phyloP scores from a whole-genome alignment of 441 rosid genomes.

The Adansonia gregorii region DNA sequence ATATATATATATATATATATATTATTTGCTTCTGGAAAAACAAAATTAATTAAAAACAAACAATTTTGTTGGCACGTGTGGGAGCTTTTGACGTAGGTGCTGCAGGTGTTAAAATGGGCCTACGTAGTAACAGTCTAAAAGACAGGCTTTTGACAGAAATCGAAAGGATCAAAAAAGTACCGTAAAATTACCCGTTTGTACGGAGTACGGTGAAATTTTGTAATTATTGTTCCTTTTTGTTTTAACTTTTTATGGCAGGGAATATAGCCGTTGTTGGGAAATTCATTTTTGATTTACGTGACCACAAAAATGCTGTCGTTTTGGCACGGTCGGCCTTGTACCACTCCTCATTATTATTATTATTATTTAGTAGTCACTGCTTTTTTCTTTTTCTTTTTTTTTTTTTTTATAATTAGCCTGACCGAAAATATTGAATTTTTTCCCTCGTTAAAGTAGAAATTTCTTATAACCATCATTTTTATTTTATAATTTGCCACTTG shows the following conservation, averaged over 20 bases:
- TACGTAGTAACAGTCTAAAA: neutral
- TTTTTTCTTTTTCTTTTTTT: too few relatives aligned
- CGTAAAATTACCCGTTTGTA: constrained; percentile 18
- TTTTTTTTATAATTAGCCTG: neutral
- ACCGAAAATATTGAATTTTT: too few relatives aligned
- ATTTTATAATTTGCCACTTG: too few relatives aligned
- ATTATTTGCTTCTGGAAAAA: neutral
- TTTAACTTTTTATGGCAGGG: constrained; percentile 10
- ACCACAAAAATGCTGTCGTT: neutral
- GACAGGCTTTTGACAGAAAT: neutral
- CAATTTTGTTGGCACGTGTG: neutral
- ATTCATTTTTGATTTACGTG: neutral
- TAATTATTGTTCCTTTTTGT: neutral
- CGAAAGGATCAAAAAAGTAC: neutral
- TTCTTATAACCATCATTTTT: too few relatives aligned
- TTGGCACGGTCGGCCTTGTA: neutral
- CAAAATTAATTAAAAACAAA: neutral
- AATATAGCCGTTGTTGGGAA: constrained; percentile 1
- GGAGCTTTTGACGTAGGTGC: neutral
- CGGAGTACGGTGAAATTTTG: neutral
- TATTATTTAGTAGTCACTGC: neutral
- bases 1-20: too few relatives aligned
- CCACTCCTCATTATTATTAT: neutral
- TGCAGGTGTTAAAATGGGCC: neutral
- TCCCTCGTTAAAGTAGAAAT: too few relatives aligned